These are phyloP conservation scores for Cercospora canescens DNA, from an alignment of 2,329 filamentous ascomycete species.

Conservation along the genomic window DNA sequence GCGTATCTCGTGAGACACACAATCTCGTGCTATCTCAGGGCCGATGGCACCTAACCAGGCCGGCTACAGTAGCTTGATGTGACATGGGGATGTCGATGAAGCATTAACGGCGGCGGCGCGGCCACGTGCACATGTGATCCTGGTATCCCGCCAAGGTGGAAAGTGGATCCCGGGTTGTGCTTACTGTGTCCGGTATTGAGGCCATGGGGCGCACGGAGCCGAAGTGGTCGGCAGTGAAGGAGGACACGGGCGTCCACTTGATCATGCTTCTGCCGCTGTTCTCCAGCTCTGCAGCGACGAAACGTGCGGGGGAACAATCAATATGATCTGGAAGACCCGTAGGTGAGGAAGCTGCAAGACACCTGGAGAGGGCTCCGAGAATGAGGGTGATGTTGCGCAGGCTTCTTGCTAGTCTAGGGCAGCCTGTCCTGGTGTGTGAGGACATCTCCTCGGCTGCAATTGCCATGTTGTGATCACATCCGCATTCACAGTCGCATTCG, in stretches of 20 bases:
- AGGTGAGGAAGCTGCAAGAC: neutral
- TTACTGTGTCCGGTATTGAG: neutral
- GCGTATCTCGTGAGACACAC: constrained; percentile 1
- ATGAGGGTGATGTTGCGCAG: neutral
- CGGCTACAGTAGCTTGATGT: too few species aligned
- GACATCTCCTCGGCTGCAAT: neutral
- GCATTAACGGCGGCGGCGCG: neutral
- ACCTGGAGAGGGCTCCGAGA: neutral
- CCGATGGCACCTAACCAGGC: neutral
- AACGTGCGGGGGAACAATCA: neutral
- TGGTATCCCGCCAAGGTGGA: neutral
- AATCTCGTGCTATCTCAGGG: neutral
- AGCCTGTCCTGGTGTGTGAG: neutral
- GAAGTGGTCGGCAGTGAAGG: neutral
- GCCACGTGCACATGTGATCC: neutral
- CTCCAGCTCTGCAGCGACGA: neutral
- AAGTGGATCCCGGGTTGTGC: neutral
- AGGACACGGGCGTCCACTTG: neutral
- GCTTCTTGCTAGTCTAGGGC: neutral
- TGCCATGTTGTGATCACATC: too few species aligned
- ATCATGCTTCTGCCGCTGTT: too few species aligned
- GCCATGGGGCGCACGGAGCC: neutral
- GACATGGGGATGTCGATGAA: neutral
- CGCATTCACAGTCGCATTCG: neutral
- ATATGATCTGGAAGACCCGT: neutral